phyloP scores from a whole-genome alignment of 192 early-diverging fungal genomes.

The Dissophora ornata region DNA sequence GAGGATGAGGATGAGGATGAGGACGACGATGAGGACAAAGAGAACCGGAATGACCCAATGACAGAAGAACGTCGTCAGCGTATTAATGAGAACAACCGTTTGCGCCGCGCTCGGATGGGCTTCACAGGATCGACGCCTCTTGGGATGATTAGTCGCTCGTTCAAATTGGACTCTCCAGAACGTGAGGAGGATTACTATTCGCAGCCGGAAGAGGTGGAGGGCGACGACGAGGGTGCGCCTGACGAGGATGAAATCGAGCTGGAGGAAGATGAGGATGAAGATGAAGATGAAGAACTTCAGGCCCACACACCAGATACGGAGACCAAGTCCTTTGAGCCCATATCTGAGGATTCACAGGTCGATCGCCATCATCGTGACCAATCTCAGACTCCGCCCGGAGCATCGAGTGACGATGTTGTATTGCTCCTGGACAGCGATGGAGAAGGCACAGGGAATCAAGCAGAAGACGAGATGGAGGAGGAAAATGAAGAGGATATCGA shows the following conservation, averaged over 20 bases:
- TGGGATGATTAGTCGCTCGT: no score
- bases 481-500: not conserved
- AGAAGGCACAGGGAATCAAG: not conserved
- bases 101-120: no score
- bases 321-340: not conserved
- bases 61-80: not conserved
- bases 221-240: not conserved
- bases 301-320: not conserved
- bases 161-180: no score
- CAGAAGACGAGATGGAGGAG: not conserved
- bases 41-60: not conserved
- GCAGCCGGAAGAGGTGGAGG: not conserved
- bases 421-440: constrained; percentile 4
- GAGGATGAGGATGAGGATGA: not conserved
- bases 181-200: no score
- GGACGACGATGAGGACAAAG: not conserved
- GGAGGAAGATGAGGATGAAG: constrained; percentile 7
- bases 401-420: not conserved
- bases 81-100: no score
- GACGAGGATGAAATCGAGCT: constrained; percentile 1
- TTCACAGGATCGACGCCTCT: no score
- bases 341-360: not conserved
- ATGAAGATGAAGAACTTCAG: constrained; percentile 11
- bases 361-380: not conserved
- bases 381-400: not conserved